Evolutionary conservation across 768 basidiomycete species (phyloP), one percentile per base, ranked within the genome.

Genomic region (Mycena indigotica): DNA sequence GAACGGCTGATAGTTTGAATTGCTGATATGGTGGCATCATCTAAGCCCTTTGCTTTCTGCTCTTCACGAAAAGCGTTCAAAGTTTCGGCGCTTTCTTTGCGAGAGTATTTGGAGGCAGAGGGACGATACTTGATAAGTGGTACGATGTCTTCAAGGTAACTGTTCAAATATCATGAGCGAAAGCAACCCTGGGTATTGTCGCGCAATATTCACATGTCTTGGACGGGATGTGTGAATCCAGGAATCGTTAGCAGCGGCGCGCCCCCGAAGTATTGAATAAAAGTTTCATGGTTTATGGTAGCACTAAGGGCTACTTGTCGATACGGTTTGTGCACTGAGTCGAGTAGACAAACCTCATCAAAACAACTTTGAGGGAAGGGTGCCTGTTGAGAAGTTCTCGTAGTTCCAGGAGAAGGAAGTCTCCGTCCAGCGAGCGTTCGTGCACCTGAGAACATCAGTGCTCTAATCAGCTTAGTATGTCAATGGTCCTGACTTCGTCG

Each of bases 221-320:
- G 77, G 3, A 96, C 88, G 2, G 91, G 92, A 68, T 90, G 77
- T 1, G 89, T 83, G 63, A 85, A 84, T 1, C 95, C 95, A 3
- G 93, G 92, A 25, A 98, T 97, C 25, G 80, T 82, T 52, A 97
- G 74, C 46, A 91, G 77, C 1, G 95, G 93, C 3, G 93, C 93
- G 21, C 82, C 79, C 50, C 84, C 70, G 67, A 96, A 97, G 70
- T 98, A 98, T 55, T 82, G 79, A 48, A 87, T 76, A 64, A 94
- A 95, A n/a, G 79, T 83, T 60, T 91, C 80, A 58, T 94, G 91
- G 66, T 97, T 95, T 71, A 96, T 95, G 0, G 95, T 98, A 4
- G 95, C 95, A 28, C 91, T 44, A 21, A 23, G n/a, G n/a, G n/a
- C n/a, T 38, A 38, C 10, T 38, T 38, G 35, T 38, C 12, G n/a